Conservation (phyloP, 2,329 filamentous ascomycete species). For the Escovopsis sp. region DNA sequence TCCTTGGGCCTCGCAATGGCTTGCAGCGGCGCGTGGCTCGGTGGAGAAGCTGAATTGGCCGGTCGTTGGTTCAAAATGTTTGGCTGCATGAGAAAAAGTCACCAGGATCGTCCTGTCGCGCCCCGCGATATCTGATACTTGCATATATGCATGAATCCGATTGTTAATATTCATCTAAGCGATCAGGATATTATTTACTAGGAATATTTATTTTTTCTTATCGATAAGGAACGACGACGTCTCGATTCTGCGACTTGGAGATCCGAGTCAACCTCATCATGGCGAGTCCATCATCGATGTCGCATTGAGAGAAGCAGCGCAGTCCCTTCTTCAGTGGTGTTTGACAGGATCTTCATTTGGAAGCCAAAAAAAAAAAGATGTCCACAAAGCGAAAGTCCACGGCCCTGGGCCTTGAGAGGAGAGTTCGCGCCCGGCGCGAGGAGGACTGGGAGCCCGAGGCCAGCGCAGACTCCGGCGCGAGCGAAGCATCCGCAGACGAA, state of each 20-base stretch:
- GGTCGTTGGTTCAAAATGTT: no score
- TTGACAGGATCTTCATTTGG: background rate
- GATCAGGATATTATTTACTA: no score
- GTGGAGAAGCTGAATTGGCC: no score
- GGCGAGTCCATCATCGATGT: background rate
- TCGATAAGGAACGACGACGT: background rate
- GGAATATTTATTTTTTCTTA: no score
- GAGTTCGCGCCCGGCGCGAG: slow-evolving; percentile 29
- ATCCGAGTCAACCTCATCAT: no score
- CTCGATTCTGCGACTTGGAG: no score
- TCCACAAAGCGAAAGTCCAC: slow-evolving; percentile 26
- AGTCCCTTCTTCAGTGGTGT: background rate
- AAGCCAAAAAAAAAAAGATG: slow-evolving; percentile 19
- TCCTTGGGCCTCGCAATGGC: no score
- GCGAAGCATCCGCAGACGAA: slow-evolving; percentile 17
- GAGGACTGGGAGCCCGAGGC: slow-evolving; percentile 26
- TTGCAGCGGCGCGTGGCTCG: no score
- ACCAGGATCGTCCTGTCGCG: no score
- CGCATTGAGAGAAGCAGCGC: no score
- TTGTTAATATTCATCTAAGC: background rate
- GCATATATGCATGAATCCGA: background rate
- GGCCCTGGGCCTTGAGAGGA: slow-evolving; percentile 22
- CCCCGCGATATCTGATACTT: slow-evolving; percentile 3
- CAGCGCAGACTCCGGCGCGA: slow-evolving; percentile 17
- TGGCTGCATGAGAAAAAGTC: no score